These are phyloP conservation scores for Ophiostoma sp. DNA, from an alignment of 2,329 filamentous ascomycete genomes.

Conservation along the genomic window DNA sequence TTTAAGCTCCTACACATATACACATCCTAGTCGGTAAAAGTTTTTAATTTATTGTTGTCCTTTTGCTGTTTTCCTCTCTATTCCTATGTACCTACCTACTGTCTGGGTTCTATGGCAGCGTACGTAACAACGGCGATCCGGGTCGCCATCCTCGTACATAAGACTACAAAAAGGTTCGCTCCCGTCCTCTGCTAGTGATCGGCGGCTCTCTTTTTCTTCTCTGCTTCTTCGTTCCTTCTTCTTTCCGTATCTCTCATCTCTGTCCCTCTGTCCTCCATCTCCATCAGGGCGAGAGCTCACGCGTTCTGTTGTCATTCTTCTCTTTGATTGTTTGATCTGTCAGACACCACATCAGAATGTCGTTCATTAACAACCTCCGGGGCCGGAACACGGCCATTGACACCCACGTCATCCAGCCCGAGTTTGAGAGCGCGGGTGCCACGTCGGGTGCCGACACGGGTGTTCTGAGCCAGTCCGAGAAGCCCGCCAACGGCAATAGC, in stretches of 20 bases:
- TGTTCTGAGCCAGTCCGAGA: neutral
- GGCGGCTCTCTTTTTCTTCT: conserved; percentile 3
- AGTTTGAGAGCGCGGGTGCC: neutral
- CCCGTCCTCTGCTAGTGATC: conserved; percentile 9
- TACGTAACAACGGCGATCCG: conserved; percentile 1
- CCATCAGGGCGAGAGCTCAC: neutral
- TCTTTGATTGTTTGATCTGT: neutral
- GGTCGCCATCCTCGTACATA: conserved; percentile 6
- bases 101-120: neutral
- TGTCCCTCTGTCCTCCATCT: neutral
- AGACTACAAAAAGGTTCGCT: neutral
- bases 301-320: neutral
- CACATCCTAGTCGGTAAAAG: neutral
- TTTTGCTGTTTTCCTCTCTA: neutral
- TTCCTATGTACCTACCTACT: neutral
- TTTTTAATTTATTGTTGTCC: neutral
- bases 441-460: conserved; percentile 10
- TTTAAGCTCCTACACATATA: neutral
- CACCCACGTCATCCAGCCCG: conserved; percentile 12
- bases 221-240: neutral
- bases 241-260: neutral
- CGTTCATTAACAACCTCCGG: conserved; percentile 19
- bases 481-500: neutral
- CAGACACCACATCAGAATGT: conserved; percentile 15
- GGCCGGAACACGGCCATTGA: conserved; percentile 17